These are phyloP conservation scores for Hemerocallis citrina DNA, from an alignment of 106 monocot species.

Conservation along the genomic window DNA sequence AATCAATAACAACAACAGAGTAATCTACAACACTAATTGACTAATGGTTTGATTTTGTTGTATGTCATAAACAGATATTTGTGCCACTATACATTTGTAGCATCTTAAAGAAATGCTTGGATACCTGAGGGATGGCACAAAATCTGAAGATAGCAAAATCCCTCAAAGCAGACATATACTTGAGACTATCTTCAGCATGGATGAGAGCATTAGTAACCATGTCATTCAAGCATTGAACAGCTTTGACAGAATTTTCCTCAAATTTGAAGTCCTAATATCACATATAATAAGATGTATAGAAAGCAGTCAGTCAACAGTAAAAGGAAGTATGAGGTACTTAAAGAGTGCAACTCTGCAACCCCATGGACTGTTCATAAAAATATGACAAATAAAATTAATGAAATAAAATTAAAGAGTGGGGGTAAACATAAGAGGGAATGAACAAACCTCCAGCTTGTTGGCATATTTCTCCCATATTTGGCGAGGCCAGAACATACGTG, in stretches of 20 bases:
- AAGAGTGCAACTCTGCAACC: background rate
- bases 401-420: background rate
- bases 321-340: background rate
- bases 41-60: background rate
- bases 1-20: background rate
- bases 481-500: slow-evolving; percentile 96
- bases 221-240: slow-evolving; percentile 94
- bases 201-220: slow-evolving; percentile 87
- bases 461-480: slow-evolving; percentile 97
- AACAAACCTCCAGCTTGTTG: slow-evolving; percentile 80
- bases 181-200: slow-evolving; percentile 85
- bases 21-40: background rate
- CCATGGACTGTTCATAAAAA: too few relatives aligned
- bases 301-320: background rate
- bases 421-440: background rate
- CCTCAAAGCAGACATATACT: slow-evolving; percentile 71
- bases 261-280: slow-evolving; percentile 76
- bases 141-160: slow-evolving; percentile 68
- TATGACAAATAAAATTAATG: background rate
- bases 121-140: slow-evolving; percentile 97
- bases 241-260: slow-evolving; percentile 62
- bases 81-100: background rate
- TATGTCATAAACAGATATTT: background rate
- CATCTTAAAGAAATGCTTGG: background rate
- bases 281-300: background rate